These are phyloP conservation scores for Cyclostephanos tholiformis DNA, from an alignment of 108 stramenopile species.

Conservation along the genomic window DNA sequence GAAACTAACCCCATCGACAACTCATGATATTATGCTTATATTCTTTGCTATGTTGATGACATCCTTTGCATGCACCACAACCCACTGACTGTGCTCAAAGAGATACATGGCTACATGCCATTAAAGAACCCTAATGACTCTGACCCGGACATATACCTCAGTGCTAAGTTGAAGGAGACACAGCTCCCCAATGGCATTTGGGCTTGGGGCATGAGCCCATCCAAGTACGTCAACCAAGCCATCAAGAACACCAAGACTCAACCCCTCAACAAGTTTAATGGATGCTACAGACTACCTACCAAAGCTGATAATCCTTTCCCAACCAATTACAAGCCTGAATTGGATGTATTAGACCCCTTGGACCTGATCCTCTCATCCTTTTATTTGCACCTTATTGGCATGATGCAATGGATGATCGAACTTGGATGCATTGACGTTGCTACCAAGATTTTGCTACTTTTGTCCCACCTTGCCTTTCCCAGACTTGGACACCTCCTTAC, in stretches of 20 bases:
- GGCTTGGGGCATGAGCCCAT: constrained; percentile 26
- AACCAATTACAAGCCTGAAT: constrained; percentile 3
- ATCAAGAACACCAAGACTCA: constrained; percentile 17
- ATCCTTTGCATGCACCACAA: too few species aligned
- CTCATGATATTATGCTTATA: too few species aligned
- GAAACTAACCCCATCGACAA: too few species aligned
- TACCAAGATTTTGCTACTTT: constrained; percentile 48
- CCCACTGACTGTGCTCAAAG: too few species aligned
- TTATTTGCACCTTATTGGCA: constrained; percentile 31
- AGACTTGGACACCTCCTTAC: constrained; percentile 50
- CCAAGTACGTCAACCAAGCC: constrained; percentile 22
- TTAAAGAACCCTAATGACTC: too few species aligned
- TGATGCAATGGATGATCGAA: constrained; percentile 59
- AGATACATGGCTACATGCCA: too few species aligned
- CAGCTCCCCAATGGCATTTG: too few species aligned
- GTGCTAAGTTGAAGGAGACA: too few species aligned
- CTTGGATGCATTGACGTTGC: too few species aligned
- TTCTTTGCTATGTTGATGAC: too few species aligned
- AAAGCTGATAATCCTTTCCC: constrained; percentile 38
- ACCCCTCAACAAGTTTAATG: background rate
- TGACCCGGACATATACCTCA: too few species aligned
- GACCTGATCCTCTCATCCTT: constrained; percentile 3
- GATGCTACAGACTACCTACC: background rate
- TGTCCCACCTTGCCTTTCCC: constrained; percentile 39
- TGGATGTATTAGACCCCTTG: background rate